Base-by-base conservation (phyloP, 495 filamentous ascomycete species). In the Corynascus novoguineensis region DNA sequence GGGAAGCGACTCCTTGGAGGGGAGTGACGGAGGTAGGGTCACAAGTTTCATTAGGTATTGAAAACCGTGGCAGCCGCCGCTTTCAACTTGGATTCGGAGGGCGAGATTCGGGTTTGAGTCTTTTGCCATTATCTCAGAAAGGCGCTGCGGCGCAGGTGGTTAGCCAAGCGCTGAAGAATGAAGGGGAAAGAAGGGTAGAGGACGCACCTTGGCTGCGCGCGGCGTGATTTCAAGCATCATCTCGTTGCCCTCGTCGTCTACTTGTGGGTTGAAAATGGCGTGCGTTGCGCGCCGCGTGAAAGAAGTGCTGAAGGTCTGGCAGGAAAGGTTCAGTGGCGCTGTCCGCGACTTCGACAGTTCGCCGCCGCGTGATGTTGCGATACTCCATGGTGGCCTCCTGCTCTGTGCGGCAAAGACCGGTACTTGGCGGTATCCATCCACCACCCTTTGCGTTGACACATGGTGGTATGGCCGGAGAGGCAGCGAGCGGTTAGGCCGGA, bases 11-110 rank as follows among this genome's bases (percentile, higher is more conserved):
- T 58, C 19, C 59, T 41, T 24, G 12, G 59, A 44, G 15, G 68
- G 64, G 1, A 76, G 57, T 61, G 81, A 48, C 10, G 70, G 48
- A 0, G 80, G 80, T 0, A 83, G 70, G 4, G 77, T 83, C 22
- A 88, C 86, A 6, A 96, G 80, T 6, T 86, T 87, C 87, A 98
- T 95, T 27, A 95, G 78, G 65, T 97, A 98, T 71, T 98, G 93
- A 73, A 98, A 97, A 19, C 93, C 93, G 73, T 98, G 95, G 71
- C 93, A 98, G 34, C 93, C 93, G 57, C 93, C 93, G 45, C 83
- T 86, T 58, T 93, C 89, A 27, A 98, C 92, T 38, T 88, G 86
- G 63, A 98, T 86, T 41, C 93, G 89, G 17, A 98, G 82, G 10
- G 89, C 86, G 34, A 95, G 82, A 64, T 86, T 75, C 4, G 92